phyloP scores from a whole-genome alignment of 169 alveolate species.

The Ophryocystis elektroscirrha region DNA sequence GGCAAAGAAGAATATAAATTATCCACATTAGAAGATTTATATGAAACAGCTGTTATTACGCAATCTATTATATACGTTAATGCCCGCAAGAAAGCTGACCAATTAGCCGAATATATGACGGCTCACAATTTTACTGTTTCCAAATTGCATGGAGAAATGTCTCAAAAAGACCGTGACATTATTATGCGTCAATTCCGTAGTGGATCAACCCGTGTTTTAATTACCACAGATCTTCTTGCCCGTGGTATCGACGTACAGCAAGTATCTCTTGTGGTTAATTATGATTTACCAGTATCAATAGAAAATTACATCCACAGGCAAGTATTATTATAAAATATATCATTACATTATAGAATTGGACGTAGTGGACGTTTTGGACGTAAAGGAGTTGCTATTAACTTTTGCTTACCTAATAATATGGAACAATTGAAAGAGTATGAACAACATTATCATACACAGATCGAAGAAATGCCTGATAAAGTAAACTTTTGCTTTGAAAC shows the following conservation, averaged over 20 bases:
- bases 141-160: conserved; percentile 85
- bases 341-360: conserved; percentile 75
- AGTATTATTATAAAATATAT: conserved; percentile 22
- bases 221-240: conserved; percentile 93
- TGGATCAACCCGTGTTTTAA: conserved; percentile 87
- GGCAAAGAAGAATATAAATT: conserved; percentile 89
- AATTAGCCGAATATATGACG: conserved; percentile 43
- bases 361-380: conserved; percentile 99
- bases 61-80: conserved; percentile 95
- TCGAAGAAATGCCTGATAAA: conserved; percentile 99
- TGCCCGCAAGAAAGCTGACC: conserved; percentile 66
- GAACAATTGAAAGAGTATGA: conserved; percentile 76
- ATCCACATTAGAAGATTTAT: conserved; percentile 76
- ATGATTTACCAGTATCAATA: conserved; percentile 81
- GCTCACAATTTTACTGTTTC: conserved; percentile 48
- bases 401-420: conserved; percentile 78
- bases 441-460: conserved; percentile 88
- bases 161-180: conserved; percentile 82
- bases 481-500: too few relatives aligned
- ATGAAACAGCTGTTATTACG: conserved; percentile 86
- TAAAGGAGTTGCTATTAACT: conserved; percentile 97
- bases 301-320: conserved; percentile 75
- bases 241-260: conserved; percentile 97
- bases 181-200: conserved; percentile 90
- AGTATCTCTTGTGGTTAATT: conserved; percentile 89